phyloP scores from a whole-genome alignment of 1,284 basidiomycete genomes.

The Cutaneotrichosporon cutaneum region DNA sequence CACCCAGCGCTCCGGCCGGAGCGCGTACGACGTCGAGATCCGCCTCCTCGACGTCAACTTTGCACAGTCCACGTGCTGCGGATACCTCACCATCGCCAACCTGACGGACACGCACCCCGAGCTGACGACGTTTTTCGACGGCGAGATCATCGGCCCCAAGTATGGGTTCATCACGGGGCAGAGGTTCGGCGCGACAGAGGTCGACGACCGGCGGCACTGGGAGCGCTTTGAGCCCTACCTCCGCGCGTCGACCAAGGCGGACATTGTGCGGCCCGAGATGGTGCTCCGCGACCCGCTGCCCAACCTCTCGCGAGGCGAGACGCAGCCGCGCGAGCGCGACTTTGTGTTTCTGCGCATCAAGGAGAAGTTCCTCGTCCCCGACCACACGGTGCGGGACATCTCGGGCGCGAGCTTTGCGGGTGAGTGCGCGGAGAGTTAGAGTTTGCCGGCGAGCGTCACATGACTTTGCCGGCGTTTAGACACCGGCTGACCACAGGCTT shows the following conservation, averaged over 20 bases:
- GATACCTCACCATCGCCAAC: conserved; percentile 83
- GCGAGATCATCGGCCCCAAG: conserved; percentile 80
- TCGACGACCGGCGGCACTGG: conserved; percentile 89
- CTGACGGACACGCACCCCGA: conserved; percentile 87
- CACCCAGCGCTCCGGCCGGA: conserved; percentile 77
- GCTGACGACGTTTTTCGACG: conserved; percentile 89
- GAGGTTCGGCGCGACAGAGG: conserved; percentile 77
- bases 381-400: conserved; percentile 89
- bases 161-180: conserved; percentile 80
- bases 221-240: conserved; percentile 85
- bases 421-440: conserved; percentile 49
- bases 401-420: conserved; percentile 93
- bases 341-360: conserved; percentile 91
- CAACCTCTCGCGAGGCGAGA: conserved; percentile 33
- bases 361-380: conserved; percentile 90
- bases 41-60: conserved; percentile 81
- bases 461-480: background rate
- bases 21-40: conserved; percentile 79
- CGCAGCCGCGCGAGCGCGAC: conserved; percentile 44
- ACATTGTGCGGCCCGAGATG: conserved; percentile 70
- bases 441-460: background rate
- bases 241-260: conserved; percentile 56
- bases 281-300: conserved; percentile 62
- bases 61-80: conserved; percentile 72
- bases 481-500: conserved; percentile 62